phyloP scores from a whole-genome alignment of 129 eudicot species.

The Pulicaria dysenterica region DNA sequence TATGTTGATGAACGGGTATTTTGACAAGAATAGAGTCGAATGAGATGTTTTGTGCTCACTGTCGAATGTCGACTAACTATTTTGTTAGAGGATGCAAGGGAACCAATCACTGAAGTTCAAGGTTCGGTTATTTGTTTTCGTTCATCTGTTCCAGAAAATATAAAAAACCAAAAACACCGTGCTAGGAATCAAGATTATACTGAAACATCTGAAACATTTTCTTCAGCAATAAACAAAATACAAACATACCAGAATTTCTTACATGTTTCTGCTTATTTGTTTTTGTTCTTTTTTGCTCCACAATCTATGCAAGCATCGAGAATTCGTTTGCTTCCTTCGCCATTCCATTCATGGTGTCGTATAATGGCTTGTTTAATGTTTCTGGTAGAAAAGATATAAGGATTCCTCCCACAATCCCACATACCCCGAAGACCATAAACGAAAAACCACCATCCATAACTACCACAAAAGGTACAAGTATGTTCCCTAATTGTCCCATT shows the following conservation, averaged over 20 bases:
- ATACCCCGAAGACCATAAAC: slow-evolving; percentile 65
- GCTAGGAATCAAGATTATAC: no score
- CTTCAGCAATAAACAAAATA: no score
- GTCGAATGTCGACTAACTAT: not conserved
- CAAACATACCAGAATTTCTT: no score
- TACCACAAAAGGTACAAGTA: slow-evolving; percentile 76
- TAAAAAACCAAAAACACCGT: no score
- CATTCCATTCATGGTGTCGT: slow-evolving; percentile 77
- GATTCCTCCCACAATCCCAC: slow-evolving; percentile 75
- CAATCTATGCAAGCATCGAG: not conserved
- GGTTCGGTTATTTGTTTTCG: no score
- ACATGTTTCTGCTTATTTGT: no score
- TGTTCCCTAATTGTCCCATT: slow-evolving; percentile 74
- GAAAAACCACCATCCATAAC: slow-evolving; percentile 55
- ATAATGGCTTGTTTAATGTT: slow-evolving; percentile 72
- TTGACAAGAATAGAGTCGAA: slow-evolving; percentile 4
- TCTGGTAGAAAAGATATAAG: slow-evolving; percentile 67
- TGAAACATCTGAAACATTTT: no score
- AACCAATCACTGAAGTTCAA: slow-evolving; percentile 1
- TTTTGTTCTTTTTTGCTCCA: no score
- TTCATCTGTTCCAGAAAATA: no score
- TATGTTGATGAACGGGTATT: not conserved
- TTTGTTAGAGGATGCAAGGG: slow-evolving; percentile 15
- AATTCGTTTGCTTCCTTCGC: slow-evolving; percentile 43
- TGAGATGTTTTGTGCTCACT: not conserved